phyloP scores from a whole-genome alignment of 2,329 filamentous ascomycete species.

The Penicillium sumatraense region DNA sequence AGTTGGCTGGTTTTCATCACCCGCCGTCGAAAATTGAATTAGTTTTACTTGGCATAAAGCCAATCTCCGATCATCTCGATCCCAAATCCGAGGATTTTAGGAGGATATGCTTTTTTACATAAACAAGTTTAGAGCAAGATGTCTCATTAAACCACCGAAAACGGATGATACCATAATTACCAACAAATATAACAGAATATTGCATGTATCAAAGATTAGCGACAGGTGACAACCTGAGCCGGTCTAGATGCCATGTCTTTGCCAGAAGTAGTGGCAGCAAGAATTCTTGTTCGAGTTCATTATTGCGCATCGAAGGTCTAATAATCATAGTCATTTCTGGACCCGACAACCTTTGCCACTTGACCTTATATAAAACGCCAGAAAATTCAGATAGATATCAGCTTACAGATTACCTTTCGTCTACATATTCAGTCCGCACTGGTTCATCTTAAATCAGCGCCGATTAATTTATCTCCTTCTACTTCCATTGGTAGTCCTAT shows the following conservation, averaged over 20 bases:
- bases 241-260: constrained; percentile 1
- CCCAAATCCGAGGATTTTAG: too few species aligned
- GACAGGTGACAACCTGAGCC: not conserved
- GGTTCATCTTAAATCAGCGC: not conserved
- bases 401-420: not conserved
- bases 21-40: too few species aligned
- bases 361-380: not conserved
- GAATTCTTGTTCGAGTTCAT: not conserved
- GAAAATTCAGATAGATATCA: not conserved
- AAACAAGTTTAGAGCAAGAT: too few species aligned
- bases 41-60: too few species aligned
- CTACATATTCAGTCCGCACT: too few species aligned
- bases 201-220: too few species aligned
- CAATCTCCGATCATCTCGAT: too few species aligned
- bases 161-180: too few species aligned
- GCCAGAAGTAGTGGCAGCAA: not conserved
- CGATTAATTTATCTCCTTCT: not conserved
- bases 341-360: not conserved
- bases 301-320: not conserved
- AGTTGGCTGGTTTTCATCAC: too few species aligned
- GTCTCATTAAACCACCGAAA: too few species aligned
- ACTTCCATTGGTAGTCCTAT: not conserved
- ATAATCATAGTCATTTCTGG: not conserved
- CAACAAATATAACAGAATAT: too few species aligned
- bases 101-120: too few species aligned